Evolutionary conservation across 2,329 filamentous ascomycete species (phyloP), one percentile per base, ranked within the genome.

Genomic region (Colletotrichum chrysophilum): DNA sequence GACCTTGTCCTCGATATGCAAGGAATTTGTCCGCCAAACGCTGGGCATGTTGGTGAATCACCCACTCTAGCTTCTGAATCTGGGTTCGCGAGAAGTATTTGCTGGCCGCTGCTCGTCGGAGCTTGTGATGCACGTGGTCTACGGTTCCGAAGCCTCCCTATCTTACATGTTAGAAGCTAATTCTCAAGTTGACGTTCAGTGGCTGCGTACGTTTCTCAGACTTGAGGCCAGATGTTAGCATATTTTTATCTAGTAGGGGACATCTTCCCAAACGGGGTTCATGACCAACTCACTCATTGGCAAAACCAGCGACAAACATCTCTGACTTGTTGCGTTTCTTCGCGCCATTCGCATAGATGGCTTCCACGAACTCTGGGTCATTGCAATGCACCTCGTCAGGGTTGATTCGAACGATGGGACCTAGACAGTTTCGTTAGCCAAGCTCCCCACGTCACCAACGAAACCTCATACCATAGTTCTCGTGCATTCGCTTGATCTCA

Each of bases 341-440:
- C 2, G 68, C 75, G 8, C 64, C 78, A 1, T 77, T 79, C 14
- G 82, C 78, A 66, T 85, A 86, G 21, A 86, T 82, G 65, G 85
- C 83, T 34, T 86, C 84, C 14, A 78, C 77, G 58, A 86, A 86
- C 62, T 77, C 65, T 0, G 80, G 79, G 70, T 85, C 83, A 10
- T 78, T 79, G 78, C 84, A 85, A 71, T 86, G 85, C 4, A 86
- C 79, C 73, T 86, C 84, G 14, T 84, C 78, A 0, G 85, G 84
- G 55, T 81, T 86, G 32, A 86, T 85, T 4, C 85, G 79, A 10
- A 86, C 80, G 28, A 86, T 83, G 4, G 84, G 84, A 0, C 83
- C 82, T 83, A 26, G 24, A 21, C 43, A 28, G 7, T 5, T 30
- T 1, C 26, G 21, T 36, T 5, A 32, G 58, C n/a, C 18, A 3